Conservation (phyloP, 257 asterid genomes). For the Ballota nigra region DNA sequence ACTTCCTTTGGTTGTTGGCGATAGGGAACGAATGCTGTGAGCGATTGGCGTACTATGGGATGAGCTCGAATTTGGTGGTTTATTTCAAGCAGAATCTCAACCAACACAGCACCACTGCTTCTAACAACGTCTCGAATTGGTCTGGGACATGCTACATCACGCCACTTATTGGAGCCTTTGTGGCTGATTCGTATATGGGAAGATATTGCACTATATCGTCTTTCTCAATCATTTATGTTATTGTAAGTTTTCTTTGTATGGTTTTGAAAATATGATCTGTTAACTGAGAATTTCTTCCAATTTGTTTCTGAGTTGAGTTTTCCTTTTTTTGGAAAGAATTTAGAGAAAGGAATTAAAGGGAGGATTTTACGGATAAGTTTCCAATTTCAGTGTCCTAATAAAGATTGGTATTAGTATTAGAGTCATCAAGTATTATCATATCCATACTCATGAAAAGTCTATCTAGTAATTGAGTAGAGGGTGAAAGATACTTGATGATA, state of each 20-base stretch:
- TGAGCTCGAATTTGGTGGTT: slow-evolving; percentile 56
- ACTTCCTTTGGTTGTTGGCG: not conserved
- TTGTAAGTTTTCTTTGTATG: slow-evolving; percentile 45
- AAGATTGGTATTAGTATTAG: not conserved
- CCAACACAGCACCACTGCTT: slow-evolving; percentile 55
- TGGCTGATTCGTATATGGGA: slow-evolving; percentile 82
- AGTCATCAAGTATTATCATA: not conserved
- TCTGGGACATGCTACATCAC: slow-evolving; percentile 76
- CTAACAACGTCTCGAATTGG: slow-evolving; percentile 70
- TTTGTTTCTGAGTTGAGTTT: not conserved
- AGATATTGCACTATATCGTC: slow-evolving; percentile 67
- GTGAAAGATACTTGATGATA: not conserved
- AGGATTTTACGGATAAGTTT: not conserved
- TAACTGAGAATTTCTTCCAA: not conserved
- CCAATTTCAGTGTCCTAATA: not conserved
- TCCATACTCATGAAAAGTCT: not conserved
- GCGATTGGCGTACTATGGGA: slow-evolving; percentile 69
- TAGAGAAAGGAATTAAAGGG: not conserved
- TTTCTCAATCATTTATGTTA: slow-evolving; percentile 67
- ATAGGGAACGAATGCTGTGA: slow-evolving; percentile 58
- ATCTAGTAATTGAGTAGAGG: not conserved
- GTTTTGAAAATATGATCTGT: not conserved
- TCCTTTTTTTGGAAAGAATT: not conserved
- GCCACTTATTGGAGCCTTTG: slow-evolving; percentile 71
- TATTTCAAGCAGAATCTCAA: slow-evolving; percentile 49